phyloP scores from a whole-genome alignment of 768 basidiomycete species.

The Suillus alpinus region DNA sequence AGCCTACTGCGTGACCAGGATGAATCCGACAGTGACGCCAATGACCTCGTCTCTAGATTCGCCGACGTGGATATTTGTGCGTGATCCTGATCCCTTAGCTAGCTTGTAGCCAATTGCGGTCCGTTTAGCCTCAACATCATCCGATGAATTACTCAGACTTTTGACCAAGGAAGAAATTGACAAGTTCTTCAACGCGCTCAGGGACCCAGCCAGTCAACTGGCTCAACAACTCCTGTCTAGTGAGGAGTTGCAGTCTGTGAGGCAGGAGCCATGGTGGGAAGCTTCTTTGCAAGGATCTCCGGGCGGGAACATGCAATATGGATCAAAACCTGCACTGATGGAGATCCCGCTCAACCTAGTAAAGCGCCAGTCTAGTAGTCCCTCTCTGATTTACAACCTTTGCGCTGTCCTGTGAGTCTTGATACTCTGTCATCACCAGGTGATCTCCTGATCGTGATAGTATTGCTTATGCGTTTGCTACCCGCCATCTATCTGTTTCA shows the following conservation, averaged over 20 bases:
- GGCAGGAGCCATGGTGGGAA: conserved; percentile 75
- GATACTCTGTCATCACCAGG: not conserved
- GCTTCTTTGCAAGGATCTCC: conserved; percentile 14
- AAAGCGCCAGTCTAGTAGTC: conserved; percentile 33
- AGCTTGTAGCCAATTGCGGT: not conserved
- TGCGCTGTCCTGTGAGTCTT: conserved; percentile 60
- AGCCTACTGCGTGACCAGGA: conserved; percentile 30
- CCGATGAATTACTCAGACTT: conserved; percentile 58
- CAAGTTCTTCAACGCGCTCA: conserved; percentile 56
- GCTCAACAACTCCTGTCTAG: conserved; percentile 59
- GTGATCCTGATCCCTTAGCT: conserved; percentile 14
- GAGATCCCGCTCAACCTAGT: conserved; percentile 44
- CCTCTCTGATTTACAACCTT: conserved; percentile 65
- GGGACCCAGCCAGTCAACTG: conserved; percentile 60
- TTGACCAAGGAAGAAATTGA: conserved; percentile 59
- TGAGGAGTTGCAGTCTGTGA: conserved; percentile 49
- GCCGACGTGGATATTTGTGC: conserved; percentile 60
- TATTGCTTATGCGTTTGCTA: conserved; percentile 65
- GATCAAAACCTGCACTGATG: conserved; percentile 43
- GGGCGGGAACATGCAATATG: conserved; percentile 25
- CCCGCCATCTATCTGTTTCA: conserved; percentile 59
- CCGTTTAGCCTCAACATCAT: conserved; percentile 48
- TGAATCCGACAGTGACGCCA: conserved; percentile 37
- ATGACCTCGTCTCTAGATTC: conserved; percentile 50
- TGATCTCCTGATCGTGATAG: conserved; percentile 32